Evolutionary conservation across 164 flowering plant genomes (phyloP).

Genomic region (Liquidambar formosana): DNA sequence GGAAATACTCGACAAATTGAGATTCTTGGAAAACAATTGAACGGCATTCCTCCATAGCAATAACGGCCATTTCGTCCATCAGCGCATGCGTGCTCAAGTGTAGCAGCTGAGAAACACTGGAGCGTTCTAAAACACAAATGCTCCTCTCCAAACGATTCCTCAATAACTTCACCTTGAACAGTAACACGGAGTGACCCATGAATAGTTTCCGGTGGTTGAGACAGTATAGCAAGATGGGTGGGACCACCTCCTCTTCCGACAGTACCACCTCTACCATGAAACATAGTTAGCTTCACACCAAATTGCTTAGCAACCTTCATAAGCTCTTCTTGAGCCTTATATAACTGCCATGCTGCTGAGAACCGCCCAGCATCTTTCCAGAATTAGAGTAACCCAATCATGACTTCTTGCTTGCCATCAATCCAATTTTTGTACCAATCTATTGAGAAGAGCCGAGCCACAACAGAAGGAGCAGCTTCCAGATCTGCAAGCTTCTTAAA

Average conservation of each 20-base stretch:
- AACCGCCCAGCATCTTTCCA: conserved; percentile 98
- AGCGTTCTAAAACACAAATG: conserved; percentile 96
- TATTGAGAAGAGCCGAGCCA: conserved; percentile 84
- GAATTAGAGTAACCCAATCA: conserved; percentile 99
- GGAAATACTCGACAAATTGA: conserved; percentile 96
- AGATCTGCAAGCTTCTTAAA: conserved; percentile 96
- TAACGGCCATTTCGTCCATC: conserved; percentile 85
- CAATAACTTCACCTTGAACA: conserved; percentile 98
- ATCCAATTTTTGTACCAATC: conserved; percentile 89
- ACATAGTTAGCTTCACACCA: conserved; percentile 96
- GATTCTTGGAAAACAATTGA: conserved; percentile 93
- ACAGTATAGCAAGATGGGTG: conserved; percentile 97
- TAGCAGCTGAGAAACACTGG: conserved; percentile 95
- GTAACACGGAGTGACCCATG: conserved; percentile 97
- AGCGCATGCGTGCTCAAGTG: conserved; percentile 97
- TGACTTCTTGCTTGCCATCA: conserved; percentile 96
- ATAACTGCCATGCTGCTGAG: conserved; percentile 96
- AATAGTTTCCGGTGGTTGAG: conserved; percentile 98
- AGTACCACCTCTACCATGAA: conserved; percentile 99
- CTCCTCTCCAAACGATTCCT: conserved; percentile 98
- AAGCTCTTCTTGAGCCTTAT: conserved; percentile 98
- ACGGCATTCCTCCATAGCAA: conserved; percentile 85
- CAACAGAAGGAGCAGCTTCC: conserved; percentile 95
- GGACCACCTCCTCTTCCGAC: conserved; percentile 99
- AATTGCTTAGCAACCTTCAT: conserved; percentile 81